Evolutionary conservation across 305 asterid species (phyloP).

Genomic region (Solanum hybrid): DNA sequence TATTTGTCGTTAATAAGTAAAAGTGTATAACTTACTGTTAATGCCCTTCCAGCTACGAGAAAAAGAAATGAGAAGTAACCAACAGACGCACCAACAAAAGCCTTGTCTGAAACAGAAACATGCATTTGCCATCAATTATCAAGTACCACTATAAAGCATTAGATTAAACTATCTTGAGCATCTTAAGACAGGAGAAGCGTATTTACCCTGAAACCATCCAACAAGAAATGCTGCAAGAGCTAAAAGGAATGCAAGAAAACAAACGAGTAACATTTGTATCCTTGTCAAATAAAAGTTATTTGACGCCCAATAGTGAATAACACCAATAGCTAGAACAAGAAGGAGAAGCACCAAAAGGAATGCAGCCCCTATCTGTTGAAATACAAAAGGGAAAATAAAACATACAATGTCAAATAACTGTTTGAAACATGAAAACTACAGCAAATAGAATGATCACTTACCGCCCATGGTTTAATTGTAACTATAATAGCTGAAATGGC

Average conservation of each 20-base stretch:
- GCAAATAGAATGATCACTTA: conserved; percentile 30
- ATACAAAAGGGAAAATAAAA: conserved; percentile 5
- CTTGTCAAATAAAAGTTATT: conserved; percentile 96
- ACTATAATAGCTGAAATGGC: conserved; percentile 85
- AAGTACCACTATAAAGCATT: background rate
- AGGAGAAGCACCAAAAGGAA: conserved; percentile 89
- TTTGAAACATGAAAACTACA: background rate
- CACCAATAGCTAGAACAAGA: conserved; percentile 87
- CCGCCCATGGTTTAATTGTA: conserved; percentile 83
- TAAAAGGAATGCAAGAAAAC: conserved; percentile 92
- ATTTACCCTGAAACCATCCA: conserved; percentile 78
- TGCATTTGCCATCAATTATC: background rate
- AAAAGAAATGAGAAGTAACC: conserved; percentile 98
- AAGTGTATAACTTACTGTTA: conserved; percentile 83
- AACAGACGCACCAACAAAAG: conserved; percentile 97
- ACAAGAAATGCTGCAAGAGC: conserved; percentile 94
- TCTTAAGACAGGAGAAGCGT: conserved; percentile 1
- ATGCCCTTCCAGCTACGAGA: conserved; percentile 96
- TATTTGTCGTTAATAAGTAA: background rate
- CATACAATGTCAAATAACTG: conserved; percentile 1
- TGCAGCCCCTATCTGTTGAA: conserved; percentile 84
- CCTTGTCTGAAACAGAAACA: conserved; percentile 44
- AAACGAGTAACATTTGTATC: conserved; percentile 82
- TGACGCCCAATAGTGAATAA: conserved; percentile 96
- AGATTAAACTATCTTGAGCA: background rate